Percentiles rank a stretch among this genome's conserved stretches.
Evolutionary conservation across 768 basidiomycete species (phyloP).

Genomic region (Psilocybe azurescens): DNA sequence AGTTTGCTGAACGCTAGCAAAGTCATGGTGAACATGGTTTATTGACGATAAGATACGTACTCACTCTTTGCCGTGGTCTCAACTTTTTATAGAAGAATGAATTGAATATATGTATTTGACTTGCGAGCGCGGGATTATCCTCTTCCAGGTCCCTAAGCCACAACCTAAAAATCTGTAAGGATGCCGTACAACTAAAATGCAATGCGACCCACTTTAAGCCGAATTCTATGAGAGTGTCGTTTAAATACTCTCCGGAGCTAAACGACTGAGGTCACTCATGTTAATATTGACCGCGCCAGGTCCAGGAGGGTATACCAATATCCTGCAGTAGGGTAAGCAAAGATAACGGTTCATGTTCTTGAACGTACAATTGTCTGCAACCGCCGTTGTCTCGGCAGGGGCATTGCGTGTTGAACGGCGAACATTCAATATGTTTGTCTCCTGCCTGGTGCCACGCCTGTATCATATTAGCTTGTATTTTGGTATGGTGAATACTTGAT

Average conservation of each 20-base stretch:
- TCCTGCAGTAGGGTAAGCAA: slow-evolving; percentile 43
- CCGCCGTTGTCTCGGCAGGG: slow-evolving; percentile 12
- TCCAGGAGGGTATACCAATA: slow-evolving; percentile 75
- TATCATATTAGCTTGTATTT: neutral
- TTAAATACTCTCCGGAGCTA: slow-evolving; percentile 87
- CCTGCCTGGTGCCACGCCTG: neutral
- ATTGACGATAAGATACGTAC: slow-evolving; percentile 50
- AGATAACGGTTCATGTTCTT: slow-evolving; percentile 7
- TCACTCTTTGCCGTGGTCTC: slow-evolving; percentile 45
- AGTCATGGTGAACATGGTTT: neutral
- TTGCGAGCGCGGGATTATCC: slow-evolving; percentile 62
- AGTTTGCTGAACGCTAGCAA: slow-evolving; percentile 44
- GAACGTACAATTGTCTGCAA: slow-evolving; percentile 64
- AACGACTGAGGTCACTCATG: slow-evolving; percentile 73
- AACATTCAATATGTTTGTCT: slow-evolving; percentile 2
- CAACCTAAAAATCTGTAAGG: slow-evolving; percentile 48
- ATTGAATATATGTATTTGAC: slow-evolving; percentile 89
- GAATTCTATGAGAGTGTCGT: slow-evolving; percentile 97
- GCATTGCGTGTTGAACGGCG: slow-evolving; percentile 31
- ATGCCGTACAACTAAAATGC: neutral
- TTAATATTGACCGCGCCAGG: slow-evolving; percentile 85
- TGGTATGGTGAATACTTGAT: neutral
- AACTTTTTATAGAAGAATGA: slow-evolving; percentile 99
- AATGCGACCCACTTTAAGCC: slow-evolving; percentile 77
- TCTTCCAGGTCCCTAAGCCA: slow-evolving; percentile 68